These are phyloP conservation scores for Yamadazyma aaseri DNA, from an alignment of 1,139 yeast genomes.

Conservation along the genomic window DNA sequence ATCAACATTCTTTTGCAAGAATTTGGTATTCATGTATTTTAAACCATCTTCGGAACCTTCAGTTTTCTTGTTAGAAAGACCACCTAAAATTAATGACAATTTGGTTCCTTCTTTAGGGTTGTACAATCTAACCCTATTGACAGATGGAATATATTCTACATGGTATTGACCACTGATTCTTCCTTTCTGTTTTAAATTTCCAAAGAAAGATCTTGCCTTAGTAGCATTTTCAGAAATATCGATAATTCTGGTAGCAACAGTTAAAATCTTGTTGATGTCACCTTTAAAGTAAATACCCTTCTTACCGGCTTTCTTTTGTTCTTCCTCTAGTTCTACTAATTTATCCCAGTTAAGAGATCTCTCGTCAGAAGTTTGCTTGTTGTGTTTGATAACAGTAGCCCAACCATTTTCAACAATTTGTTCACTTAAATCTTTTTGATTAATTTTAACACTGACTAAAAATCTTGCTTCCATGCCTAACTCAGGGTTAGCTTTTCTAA, in stretches of 20 bases:
- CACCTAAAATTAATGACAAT: slow-evolving; percentile 73
- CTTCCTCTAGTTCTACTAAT: slow-evolving; percentile 66
- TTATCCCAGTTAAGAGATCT: slow-evolving; percentile 79
- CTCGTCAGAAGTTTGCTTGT: slow-evolving; percentile 66
- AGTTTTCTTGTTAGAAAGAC: slow-evolving; percentile 54
- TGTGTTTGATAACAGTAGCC: slow-evolving; percentile 78
- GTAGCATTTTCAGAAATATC: slow-evolving; percentile 77
- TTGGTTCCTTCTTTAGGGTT: slow-evolving; percentile 73
- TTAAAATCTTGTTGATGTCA: slow-evolving; percentile 48
- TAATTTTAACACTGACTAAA: slow-evolving; percentile 53
- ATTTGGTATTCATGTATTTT: slow-evolving; percentile 52
- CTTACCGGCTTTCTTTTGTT: slow-evolving; percentile 51
- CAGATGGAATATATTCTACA: slow-evolving; percentile 70
- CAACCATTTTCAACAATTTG: slow-evolving; percentile 61
- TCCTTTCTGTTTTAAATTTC: slow-evolving; percentile 66
- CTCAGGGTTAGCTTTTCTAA: slow-evolving; percentile 56
- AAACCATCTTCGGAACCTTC: slow-evolving; percentile 55
- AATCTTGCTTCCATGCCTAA: slow-evolving; percentile 66
- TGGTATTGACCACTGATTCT: slow-evolving; percentile 57
- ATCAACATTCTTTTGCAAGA: slow-evolving; percentile 71
- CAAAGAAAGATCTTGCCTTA: slow-evolving; percentile 72
- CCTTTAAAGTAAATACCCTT: slow-evolving; percentile 57
- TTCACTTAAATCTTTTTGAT: slow-evolving; percentile 61
- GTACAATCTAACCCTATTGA: slow-evolving; percentile 63
- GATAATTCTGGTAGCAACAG: slow-evolving; percentile 59